Evolutionary conservation across 2,329 filamentous ascomycete species (phyloP), one percentile per base, ranked within the genome.

Genomic region (Phymatotrichopsis omnivora): DNA sequence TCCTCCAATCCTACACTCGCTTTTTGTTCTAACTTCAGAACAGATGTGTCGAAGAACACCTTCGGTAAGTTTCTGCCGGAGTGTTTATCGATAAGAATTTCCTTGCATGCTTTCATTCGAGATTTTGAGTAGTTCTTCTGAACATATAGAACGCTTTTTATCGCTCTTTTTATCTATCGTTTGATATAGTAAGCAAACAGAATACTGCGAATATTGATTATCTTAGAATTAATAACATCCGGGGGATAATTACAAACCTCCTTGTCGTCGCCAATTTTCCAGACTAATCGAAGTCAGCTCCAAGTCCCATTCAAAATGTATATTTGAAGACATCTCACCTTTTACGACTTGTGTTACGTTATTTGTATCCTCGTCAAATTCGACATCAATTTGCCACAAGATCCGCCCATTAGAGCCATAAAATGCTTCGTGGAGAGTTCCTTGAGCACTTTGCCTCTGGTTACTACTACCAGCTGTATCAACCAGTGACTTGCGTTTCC

Each of bases 321-420:
- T 11, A 1, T 33, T 20, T 7, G 22, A 3, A 7, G 30, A 10
- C 7, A 20, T 27, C 42, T 24, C 42, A 46, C 50, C 48, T 44
- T 47, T 48, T 17, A 54, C 45, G 6, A 52, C 42, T 27, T 54
- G 51, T 8, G 45, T 30, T 7, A 36, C 42, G 7, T 32, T n/a
- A 20, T 31, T 41, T n/a, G 27, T 22, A 8, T 49, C 45, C 23
- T 54, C 51, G 27, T 47, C 40, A 16, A 35, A 46, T n/a, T 37
- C 51, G 12, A 46, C 24, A 38, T 52, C 51, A 7, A 54, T 37
- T 24, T 54, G 51, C 51, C 51, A 54, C 17, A 54, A 20, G 38
- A 54, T 52, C n/a, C 49, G 45, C 5, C 50, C 44, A 8, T 52
- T 49, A n/a, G 14, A 34, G 14, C 51, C 51, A 12, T 46, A 52